phyloP scores from a whole-genome alignment of 2,329 filamentous ascomycete genomes.

The Verticillium albo-atrum region DNA sequence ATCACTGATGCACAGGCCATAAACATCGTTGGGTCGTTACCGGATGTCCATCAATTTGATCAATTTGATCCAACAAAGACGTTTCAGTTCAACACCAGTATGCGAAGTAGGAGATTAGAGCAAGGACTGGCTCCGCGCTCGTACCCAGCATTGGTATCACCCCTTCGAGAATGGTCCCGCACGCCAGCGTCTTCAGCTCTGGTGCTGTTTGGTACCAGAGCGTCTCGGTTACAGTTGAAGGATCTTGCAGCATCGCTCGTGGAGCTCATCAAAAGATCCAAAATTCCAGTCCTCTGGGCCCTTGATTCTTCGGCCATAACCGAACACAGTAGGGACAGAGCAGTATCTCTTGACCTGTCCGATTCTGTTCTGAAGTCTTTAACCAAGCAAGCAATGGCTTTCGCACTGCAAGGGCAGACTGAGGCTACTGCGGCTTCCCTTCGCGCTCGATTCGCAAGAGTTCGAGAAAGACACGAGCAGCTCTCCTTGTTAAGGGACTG shows the following conservation, averaged over 20 bases:
- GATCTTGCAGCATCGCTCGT: neutral
- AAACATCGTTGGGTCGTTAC: neutral
- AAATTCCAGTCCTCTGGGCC: too few relatives aligned
- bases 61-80: neutral
- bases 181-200: neutral
- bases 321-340: too few relatives aligned
- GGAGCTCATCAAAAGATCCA: neutral
- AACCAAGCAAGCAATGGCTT: neutral
- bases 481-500: too few relatives aligned
- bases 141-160: neutral
- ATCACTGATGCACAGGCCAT: neutral
- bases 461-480: too few relatives aligned
- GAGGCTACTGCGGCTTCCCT: neutral
- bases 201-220: neutral
- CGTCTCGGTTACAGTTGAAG: neutral
- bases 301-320: too few relatives aligned
- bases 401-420: neutral
- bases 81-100: neutral
- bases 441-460: neutral
- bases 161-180: neutral
- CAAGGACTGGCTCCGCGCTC: neutral
- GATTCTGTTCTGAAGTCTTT: neutral
- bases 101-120: neutral
- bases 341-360: too few relatives aligned
- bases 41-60: neutral